Evolutionary conservation across 108 stramenopile genomes (phyloP).

Genomic region (Cyclotella baltica): DNA sequence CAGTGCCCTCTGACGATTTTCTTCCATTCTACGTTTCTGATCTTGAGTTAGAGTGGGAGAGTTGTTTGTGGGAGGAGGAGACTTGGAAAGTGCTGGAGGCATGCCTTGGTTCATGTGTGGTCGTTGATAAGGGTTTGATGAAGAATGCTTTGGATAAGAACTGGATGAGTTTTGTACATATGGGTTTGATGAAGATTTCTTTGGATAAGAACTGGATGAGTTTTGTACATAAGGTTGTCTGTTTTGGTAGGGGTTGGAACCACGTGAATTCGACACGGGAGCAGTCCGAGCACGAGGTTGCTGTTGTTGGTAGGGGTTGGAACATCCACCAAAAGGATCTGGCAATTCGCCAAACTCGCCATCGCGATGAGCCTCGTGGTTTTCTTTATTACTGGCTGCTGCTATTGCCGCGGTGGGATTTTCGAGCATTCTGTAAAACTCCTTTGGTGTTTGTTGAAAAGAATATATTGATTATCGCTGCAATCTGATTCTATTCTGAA

Average conservation of each 20-base stretch:
- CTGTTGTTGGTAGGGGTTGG: constrained; percentile 6
- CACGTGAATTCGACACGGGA: not conserved
- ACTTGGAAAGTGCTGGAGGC: not conserved
- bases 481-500: not conserved
- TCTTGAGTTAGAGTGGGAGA: constrained; percentile 50
- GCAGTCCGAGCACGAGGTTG: not conserved
- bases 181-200: constrained; percentile 5
- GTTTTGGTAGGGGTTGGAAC: not conserved
- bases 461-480: not conserved
- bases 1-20: constrained; percentile 51
- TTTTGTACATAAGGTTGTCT: not conserved
- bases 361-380: constrained; percentile 15
- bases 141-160: not conserved
- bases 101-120: not conserved
- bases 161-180: constrained; percentile 2
- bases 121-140: constrained; percentile 18
- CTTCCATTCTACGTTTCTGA: constrained; percentile 48
- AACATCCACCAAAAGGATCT: constrained; percentile 12
- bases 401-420: not conserved
- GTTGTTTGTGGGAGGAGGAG: constrained; percentile 1
- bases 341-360: not conserved
- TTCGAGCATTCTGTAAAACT: constrained; percentile 29
- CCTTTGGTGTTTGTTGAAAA: not conserved
- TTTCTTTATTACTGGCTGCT: constrained; percentile 15
- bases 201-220: not conserved